Conservation (phyloP, 73 alveolate species). For the Paraurostyla sp. region DNA sequence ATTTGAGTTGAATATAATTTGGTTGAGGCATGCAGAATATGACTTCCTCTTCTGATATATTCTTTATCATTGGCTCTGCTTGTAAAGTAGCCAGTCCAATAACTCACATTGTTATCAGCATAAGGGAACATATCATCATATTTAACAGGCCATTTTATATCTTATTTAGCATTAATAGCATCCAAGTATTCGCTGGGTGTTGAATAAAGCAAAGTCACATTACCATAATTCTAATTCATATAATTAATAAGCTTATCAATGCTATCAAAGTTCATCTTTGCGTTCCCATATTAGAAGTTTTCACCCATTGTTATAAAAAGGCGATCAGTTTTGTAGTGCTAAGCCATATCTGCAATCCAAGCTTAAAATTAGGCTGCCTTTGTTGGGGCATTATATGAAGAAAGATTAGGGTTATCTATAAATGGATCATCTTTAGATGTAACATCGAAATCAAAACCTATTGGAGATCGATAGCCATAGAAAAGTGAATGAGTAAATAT, state of each 20-base stretch:
- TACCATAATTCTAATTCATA: constrained; percentile 61
- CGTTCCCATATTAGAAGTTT: constrained; percentile 77
- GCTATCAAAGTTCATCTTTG: constrained; percentile 67
- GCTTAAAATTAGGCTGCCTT: constrained; percentile 64
- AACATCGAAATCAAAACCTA: constrained; percentile 31
- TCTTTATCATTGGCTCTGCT: constrained; percentile 90
- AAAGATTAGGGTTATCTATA: constrained; percentile 67
- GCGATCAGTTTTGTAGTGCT: constrained; percentile 73
- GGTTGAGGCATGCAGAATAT: constrained; percentile 33
- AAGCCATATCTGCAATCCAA: constrained; percentile 52
- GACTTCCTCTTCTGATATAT: constrained; percentile 74
- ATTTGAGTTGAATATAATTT: constrained; percentile 4
- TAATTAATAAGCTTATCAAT: constrained; percentile 76
- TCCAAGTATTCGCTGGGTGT: constrained; percentile 81
- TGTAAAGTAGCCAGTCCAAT: constrained; percentile 97
- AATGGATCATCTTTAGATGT: constrained; percentile 28
- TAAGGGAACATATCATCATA: constrained; percentile 90
- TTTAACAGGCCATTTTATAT: constrained; percentile 73
- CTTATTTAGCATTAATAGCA: constrained; percentile 48
- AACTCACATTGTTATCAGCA: constrained; percentile 77
- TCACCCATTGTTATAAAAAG: constrained; percentile 83
- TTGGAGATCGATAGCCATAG: constrained; percentile 42
- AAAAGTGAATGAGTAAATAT: constrained; percentile 62
- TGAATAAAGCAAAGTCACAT: constrained; percentile 61
- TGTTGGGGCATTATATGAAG: constrained; percentile 69